These are phyloP conservation scores for Tetracladium marchalianum DNA, from an alignment of 495 filamentous ascomycete genomes.

Conservation along the genomic window DNA sequence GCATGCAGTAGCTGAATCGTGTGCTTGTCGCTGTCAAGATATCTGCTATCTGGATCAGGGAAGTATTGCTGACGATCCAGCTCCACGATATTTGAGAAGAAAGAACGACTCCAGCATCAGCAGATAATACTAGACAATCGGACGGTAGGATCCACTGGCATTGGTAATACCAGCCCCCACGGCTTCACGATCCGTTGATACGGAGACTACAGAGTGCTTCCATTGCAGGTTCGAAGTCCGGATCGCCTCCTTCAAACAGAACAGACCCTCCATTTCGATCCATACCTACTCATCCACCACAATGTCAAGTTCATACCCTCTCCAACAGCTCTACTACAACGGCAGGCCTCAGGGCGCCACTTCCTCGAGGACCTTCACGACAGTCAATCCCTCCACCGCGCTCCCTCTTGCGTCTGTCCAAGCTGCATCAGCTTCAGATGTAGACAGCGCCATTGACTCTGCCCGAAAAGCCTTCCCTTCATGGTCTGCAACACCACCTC, in stretches of 20 bases:
- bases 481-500: slow-evolving; percentile 56
- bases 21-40: too few relatives aligned
- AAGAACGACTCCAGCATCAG: too few relatives aligned
- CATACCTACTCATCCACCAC: slow-evolving; percentile 7
- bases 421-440: slow-evolving; percentile 48
- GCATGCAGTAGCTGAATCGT: too few relatives aligned
- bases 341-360: slow-evolving; percentile 49
- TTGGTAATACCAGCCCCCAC: background rate
- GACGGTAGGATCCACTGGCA: too few relatives aligned
- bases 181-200: background rate
- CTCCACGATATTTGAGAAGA: too few relatives aligned
- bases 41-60: too few relatives aligned
- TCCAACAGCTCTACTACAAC: slow-evolving; percentile 57
- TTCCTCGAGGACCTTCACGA: slow-evolving; percentile 51
- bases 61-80: too few relatives aligned
- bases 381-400: slow-evolving; percentile 58
- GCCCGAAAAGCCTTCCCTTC: slow-evolving; percentile 51
- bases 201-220: background rate
- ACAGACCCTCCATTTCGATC: background rate
- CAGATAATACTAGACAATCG: too few relatives aligned
- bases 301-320: slow-evolving; percentile 36
- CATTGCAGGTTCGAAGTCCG: background rate
- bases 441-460: slow-evolving; percentile 55
- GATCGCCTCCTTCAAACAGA: too few relatives aligned
- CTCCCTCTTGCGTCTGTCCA: slow-evolving; percentile 53